Evolutionary conservation across 129 eudicot genomes (phyloP).

Genomic region (Saposhnikovia divaricata): DNA sequence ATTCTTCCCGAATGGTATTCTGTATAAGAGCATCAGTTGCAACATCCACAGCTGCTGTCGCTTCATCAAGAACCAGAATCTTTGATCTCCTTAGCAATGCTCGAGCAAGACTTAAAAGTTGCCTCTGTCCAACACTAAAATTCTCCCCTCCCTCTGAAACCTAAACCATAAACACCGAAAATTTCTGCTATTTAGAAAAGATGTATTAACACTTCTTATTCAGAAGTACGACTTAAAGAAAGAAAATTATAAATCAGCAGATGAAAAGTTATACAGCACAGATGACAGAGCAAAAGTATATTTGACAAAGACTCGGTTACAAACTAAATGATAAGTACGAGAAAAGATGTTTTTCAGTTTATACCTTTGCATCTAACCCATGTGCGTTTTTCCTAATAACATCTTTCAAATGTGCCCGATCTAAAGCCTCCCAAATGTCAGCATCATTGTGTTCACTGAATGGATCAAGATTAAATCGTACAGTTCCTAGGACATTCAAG

Average conservation of each 20-base stretch:
- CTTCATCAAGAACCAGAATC: conserved; percentile 98
- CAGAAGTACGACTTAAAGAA: not conserved
- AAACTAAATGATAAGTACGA: not conserved
- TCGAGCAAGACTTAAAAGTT: conserved; percentile 82
- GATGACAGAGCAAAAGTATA: not conserved
- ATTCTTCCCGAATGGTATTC: conserved; percentile 94
- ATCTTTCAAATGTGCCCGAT: conserved; percentile 83
- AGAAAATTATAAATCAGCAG: not conserved
- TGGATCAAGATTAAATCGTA: conserved; percentile 96
- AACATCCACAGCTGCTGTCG: conserved; percentile 99
- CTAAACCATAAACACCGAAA: conserved; percentile 22
- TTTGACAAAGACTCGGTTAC: not conserved
- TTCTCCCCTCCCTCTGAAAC: conserved; percentile 99
- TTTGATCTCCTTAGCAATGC: conserved; percentile 89
- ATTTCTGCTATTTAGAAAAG: not conserved
- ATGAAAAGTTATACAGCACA: not conserved
- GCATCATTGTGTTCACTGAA: conserved; percentile 86
- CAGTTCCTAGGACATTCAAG: conserved; percentile 40
- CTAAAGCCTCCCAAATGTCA: conserved; percentile 94
- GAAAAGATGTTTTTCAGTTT: not conserved
- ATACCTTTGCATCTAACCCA: conserved; percentile 96
- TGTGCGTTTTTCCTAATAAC: conserved; percentile 70
- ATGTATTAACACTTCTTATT: not conserved
- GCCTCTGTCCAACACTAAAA: conserved; percentile 97
- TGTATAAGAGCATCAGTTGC: conserved; percentile 95